Percentiles rank a stretch among this genome's conserved stretches.
Conservation (phyloP, 805 yeast species). For the Metschnikowia continentalis region DNA sequence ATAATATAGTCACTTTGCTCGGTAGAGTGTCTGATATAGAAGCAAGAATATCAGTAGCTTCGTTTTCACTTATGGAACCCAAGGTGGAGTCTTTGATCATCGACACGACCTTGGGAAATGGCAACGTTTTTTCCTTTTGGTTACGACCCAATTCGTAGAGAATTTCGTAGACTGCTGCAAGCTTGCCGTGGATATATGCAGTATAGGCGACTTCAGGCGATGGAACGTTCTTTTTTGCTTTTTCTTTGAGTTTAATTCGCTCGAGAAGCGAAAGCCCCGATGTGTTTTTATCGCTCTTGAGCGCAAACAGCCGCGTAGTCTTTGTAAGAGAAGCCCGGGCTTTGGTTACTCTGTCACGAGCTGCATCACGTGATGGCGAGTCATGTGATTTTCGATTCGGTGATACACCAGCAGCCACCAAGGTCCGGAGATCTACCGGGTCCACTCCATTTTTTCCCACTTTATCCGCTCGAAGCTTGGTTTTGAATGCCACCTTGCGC, state of each 20-base stretch:
- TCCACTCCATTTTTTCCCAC: no score
- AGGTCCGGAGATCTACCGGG: no score
- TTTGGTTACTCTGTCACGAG: slow-evolving; percentile 11
- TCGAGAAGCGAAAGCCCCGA: slow-evolving; percentile 35
- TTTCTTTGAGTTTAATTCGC: slow-evolving; percentile 37
- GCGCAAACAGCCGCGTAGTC: slow-evolving; percentile 32
- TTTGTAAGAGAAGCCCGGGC: slow-evolving; percentile 24
- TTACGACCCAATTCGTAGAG: slow-evolving; percentile 24
- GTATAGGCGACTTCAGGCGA: slow-evolving; percentile 23
- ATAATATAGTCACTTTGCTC: slow-evolving; percentile 19
- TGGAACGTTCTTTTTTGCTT: slow-evolving; percentile 8
- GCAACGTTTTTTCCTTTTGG: slow-evolving; percentile 14
- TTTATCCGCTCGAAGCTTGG: not conserved
- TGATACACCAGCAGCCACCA: not conserved
- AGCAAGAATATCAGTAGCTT: slow-evolving; percentile 26
- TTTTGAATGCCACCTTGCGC: slow-evolving; percentile 21
- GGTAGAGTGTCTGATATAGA: slow-evolving; percentile 20
- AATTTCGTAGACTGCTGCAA: slow-evolving; percentile 30
- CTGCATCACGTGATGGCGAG: slow-evolving; percentile 8
- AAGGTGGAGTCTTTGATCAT: slow-evolving; percentile 31
- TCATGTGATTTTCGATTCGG: not conserved
- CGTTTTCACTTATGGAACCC: slow-evolving; percentile 28
- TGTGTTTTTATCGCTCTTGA: slow-evolving; percentile 21
- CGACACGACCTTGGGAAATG: slow-evolving; percentile 24
- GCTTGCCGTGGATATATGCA: slow-evolving; percentile 24